These are phyloP conservation scores for Fusarium xylarioides DNA, from an alignment of 2,329 filamentous ascomycete species.

Conservation along the genomic window DNA sequence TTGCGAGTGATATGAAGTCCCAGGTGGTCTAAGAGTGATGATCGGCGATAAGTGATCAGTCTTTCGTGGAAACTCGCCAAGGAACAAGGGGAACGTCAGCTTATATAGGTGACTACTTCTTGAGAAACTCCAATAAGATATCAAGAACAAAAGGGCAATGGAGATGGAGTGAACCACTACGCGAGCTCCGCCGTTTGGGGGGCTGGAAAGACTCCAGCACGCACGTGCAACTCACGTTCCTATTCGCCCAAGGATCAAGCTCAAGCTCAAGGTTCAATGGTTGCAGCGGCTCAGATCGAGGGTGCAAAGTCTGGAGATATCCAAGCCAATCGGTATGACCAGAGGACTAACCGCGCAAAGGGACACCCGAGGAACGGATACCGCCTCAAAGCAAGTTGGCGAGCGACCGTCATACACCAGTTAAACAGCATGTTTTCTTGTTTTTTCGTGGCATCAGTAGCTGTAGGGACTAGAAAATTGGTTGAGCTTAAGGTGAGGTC, in stretches of 20 bases:
- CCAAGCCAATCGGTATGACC: neutral
- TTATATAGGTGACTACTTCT: neutral
- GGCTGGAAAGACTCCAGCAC: neutral
- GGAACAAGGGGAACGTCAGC: neutral
- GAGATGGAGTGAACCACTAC: neutral
- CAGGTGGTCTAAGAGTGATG: neutral
- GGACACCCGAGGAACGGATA: neutral
- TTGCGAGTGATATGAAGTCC: neutral
- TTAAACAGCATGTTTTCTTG: too few species aligned
- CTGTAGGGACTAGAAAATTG: too few species aligned
- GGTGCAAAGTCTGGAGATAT: neutral
- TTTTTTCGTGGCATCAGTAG: too few species aligned
- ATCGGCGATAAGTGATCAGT: neutral
- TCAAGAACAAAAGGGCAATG: neutral
- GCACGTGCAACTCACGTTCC: neutral
- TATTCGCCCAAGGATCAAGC: neutral
- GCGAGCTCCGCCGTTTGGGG: neutral
- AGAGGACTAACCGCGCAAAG: neutral
- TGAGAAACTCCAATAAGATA: rapidly evolving
- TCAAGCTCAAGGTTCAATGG: slow-evolving; percentile 2
- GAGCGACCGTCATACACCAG: neutral
- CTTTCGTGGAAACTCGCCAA: neutral
- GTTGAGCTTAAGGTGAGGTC: too few species aligned
- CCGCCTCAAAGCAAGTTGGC: neutral
- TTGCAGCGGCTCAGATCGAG: neutral